phyloP scores from a whole-genome alignment of 495 filamentous ascomycete genomes.

The Emericellopsis terricola region DNA sequence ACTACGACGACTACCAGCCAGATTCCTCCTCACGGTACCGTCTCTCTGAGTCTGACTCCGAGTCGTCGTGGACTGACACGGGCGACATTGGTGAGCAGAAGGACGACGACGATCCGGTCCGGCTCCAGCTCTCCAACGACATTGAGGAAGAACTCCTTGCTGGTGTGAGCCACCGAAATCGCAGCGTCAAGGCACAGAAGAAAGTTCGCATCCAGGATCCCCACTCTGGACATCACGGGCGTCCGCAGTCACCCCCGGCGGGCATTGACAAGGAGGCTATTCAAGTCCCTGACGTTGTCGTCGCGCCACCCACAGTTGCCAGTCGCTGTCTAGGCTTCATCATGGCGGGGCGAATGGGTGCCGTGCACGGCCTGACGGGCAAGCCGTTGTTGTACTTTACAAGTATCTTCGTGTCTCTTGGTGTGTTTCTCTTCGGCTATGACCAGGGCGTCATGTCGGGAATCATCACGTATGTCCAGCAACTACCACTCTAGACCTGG shows the following conservation, averaged over 20 bases:
- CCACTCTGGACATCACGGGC: conserved; percentile 5
- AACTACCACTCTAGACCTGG: not conserved
- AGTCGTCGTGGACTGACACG: conserved; percentile 78
- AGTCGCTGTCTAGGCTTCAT: conserved; percentile 58
- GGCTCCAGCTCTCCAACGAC: conserved; percentile 41
- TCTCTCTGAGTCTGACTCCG: conserved; percentile 44
- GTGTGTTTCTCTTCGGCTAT: conserved; percentile 96
- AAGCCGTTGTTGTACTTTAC: conserved; percentile 94
- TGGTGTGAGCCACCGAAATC: conserved; percentile 21
- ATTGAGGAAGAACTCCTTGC: conserved; percentile 39
- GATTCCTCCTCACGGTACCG: conserved; percentile 20
- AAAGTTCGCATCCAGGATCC: conserved; percentile 29
- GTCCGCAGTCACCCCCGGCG: conserved; percentile 11
- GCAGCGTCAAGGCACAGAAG: conserved; percentile 14
- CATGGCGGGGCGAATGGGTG: conserved; percentile 63
- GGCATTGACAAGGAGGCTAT: conserved; percentile 66
- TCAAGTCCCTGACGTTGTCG: conserved; percentile 51
- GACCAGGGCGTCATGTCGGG: conserved; percentile 80
- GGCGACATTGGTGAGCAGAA: conserved; percentile 87
- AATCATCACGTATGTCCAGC: conserved; percentile 79
- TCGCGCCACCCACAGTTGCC: conserved; percentile 38
- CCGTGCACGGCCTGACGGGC: conserved; percentile 81
- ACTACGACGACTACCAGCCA: conserved; percentile 7
- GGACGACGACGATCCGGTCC: conserved; percentile 60
- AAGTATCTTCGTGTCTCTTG: conserved; percentile 92